A percentile compares a stretch with the other conserved stretches of the same genome.
Conservation (phyloP, 495 filamentous ascomycete genomes). For the Neurospora sp. region DNA sequence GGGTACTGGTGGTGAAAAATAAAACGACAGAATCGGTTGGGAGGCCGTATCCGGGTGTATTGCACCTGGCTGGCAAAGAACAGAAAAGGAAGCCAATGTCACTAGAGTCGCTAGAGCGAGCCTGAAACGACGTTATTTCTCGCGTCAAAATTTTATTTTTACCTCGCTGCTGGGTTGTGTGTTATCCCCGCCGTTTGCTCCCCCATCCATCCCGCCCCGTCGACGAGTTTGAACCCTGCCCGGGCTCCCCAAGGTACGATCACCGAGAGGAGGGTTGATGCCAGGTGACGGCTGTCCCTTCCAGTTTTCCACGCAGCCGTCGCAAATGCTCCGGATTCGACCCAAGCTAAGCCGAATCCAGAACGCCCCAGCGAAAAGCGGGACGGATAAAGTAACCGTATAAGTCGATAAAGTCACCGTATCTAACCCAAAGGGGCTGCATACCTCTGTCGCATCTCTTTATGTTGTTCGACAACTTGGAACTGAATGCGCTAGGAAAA, state of each 20-base stretch:
- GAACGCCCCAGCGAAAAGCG: background rate
- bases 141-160: background rate
- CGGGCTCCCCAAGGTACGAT: background rate
- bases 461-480: no score
- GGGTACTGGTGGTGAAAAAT: background rate
- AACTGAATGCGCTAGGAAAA: no score
- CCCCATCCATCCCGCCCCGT: background rate
- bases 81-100: background rate
- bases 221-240: background rate
- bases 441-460: no score
- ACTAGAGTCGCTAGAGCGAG: background rate
- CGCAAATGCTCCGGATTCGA: slow-evolving; percentile 15
- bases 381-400: no score
- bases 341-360: background rate
- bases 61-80: background rate
- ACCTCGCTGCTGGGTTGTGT: background rate
- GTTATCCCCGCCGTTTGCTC: background rate
- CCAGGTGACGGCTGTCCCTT: background rate
- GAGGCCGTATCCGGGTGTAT: background rate
- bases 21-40: background rate
- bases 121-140: background rate
- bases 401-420: no score
- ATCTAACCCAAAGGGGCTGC: no score
- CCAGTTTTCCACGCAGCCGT: slow-evolving; percentile 1
- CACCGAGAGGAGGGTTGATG: background rate